A percentile compares a stretch with the other conserved stretches of the same genome.
phyloP scores from a whole-genome alignment of 2,329 filamentous ascomycete species.

The Colletotrichum karsti region DNA sequence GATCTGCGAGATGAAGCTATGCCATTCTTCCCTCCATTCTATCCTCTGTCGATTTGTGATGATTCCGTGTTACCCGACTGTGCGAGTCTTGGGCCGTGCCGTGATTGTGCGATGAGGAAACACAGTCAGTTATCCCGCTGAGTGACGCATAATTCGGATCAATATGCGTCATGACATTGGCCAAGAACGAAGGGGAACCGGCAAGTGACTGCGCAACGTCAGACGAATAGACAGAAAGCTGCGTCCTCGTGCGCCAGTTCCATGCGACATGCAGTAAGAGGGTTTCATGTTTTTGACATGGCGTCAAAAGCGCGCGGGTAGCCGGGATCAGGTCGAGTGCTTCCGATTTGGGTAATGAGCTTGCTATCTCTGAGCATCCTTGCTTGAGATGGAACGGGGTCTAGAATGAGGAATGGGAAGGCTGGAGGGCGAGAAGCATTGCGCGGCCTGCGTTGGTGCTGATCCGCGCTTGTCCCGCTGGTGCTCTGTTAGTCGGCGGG shows the following conservation, averaged over 20 bases:
- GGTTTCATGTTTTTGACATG: slow-evolving; percentile 24
- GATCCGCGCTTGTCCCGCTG: slow-evolving; percentile 9
- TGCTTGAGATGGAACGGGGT: neutral
- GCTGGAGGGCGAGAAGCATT: slow-evolving; percentile 6
- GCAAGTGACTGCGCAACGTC: slow-evolving; percentile 6
- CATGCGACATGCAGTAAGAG: slow-evolving; percentile 14
- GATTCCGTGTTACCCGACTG: neutral
- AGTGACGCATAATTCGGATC: neutral
- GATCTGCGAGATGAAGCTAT: neutral
- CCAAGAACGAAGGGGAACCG: neutral
- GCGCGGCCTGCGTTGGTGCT: slow-evolving; percentile 23
- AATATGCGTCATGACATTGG: slow-evolving; percentile 10
- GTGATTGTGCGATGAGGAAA: neutral
- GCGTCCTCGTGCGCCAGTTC: neutral
- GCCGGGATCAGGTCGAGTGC: neutral
- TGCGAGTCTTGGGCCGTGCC: neutral
- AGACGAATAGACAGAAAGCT: neutral
- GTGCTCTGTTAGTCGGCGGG: slow-evolving; percentile 10
- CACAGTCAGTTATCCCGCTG: neutral
- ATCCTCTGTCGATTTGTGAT: neutral
- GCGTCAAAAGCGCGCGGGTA: slow-evolving; percentile 22
- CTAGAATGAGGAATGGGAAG: slow-evolving; percentile 7
- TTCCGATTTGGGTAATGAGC: neutral
- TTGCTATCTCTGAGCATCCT: slow-evolving; percentile 1
- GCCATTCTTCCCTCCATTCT: neutral